Evolutionary conservation across 768 basidiomycete genomes (phyloP), one percentile per base, ranked within the genome.

Genomic region (Auricularia sp.): DNA sequence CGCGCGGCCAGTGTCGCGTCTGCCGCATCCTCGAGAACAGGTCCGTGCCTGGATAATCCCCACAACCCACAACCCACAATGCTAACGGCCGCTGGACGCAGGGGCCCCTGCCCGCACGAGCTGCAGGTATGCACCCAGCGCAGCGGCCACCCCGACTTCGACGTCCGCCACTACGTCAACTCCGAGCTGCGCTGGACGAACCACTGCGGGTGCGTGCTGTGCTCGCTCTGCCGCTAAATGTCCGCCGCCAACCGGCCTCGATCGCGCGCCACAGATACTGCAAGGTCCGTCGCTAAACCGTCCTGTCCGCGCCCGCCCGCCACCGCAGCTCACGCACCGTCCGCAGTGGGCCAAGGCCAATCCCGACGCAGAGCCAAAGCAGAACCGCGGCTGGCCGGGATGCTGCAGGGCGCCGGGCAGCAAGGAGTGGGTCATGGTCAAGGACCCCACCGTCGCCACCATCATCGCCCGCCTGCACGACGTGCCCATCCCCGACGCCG

Each of bases 381-480:
- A 68, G 71, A 93, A 92, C 70, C 83, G 82, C 39, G 91, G 91
- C 23, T 93, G 90, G 89, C 91, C 91, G 51, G 91, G 91, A 44
- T 93, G 91, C 78, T 93, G 91, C 79, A 85, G 90, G n/a, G 77
- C 90, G 0, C 91, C 91, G 1, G 75, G 75, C 35, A 68, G 77
- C 18, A 76, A 71, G 63, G 91, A 93, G 73, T 93, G 91, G 91
- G 84, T 80, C 68, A 83, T 88, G 36, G 89, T 93, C 72, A 76
- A 71, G 64, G 91, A 93, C 73, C 93, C 91, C 91, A 84, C 80
- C 68, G 83, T 88, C 36, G 89, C 93, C 72, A 87, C 84, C 74
- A 80, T 82, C 66, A 84, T 91, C 11, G 23, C 56, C 29, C 56
- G 56, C 23, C 18, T 59, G 23, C 87, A 92, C 71, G 81, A 83